phyloP scores from a whole-genome alignment of 805 yeast genomes.

The Suhomyces faveliae region DNA sequence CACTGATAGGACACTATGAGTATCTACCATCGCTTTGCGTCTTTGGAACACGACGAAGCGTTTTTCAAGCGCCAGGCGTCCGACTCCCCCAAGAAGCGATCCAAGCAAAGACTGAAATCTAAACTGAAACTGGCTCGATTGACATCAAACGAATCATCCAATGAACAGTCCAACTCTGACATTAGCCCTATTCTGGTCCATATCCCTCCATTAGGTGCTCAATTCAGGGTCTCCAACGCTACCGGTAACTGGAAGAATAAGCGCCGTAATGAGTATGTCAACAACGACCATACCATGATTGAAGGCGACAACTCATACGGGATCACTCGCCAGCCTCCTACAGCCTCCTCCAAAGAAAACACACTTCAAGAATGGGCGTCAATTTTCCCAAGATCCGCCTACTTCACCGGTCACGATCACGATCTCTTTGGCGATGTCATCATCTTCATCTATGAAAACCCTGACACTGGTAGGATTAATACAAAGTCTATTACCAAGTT shows the following conservation, averaged over 20 bases:
- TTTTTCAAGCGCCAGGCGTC: constrained; percentile 8
- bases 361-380: constrained; percentile 37
- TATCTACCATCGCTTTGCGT: constrained; percentile 38
- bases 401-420: constrained; percentile 50
- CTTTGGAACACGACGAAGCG: constrained; percentile 34
- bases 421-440: constrained; percentile 45
- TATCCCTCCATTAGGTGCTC: constrained; percentile 8
- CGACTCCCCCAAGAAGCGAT: background rate
- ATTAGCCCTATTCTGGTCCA: background rate
- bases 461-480: constrained; percentile 45
- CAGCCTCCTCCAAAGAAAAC: background rate
- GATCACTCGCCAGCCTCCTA: background rate
- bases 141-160: background rate
- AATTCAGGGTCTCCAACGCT: constrained; percentile 1
- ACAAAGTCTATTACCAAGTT: constrained; percentile 58
- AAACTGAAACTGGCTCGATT: background rate
- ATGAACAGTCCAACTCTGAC: background rate
- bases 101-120: background rate
- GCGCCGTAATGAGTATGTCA: background rate
- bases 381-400: constrained; percentile 49
- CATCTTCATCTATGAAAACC: constrained; percentile 51
- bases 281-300: background rate
- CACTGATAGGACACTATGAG: constrained; percentile 23
- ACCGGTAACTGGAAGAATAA: background rate
- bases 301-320: background rate